phyloP scores from a whole-genome alignment of 1,284 basidiomycete genomes.

The Fomitopsis pinicola region DNA sequence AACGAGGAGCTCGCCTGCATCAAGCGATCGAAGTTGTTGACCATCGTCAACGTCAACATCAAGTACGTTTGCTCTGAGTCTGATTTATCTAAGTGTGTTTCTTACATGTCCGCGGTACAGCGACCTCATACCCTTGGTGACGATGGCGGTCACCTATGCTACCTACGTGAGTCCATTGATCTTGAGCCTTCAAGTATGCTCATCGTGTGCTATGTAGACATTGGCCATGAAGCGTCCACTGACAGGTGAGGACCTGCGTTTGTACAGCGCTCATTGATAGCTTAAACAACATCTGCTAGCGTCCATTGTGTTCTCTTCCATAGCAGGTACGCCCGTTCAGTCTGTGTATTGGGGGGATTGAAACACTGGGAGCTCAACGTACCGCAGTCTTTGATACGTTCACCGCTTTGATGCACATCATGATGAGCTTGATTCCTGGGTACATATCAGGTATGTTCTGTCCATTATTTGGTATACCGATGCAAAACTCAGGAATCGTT shows the following conservation, averaged over 20 bases:
- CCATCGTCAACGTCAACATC: slow-evolving; percentile 28
- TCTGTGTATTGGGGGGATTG: no score
- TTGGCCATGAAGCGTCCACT: slow-evolving; percentile 27
- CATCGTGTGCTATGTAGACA: slow-evolving; percentile 21
- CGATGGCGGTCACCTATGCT: slow-evolving; percentile 66
- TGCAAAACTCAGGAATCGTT: neutral
- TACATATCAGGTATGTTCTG: slow-evolving; percentile 20
- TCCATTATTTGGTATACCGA: no score
- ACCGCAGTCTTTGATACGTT: slow-evolving; percentile 30
- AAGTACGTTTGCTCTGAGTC: slow-evolving; percentile 25
- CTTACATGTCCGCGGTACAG: slow-evolving; percentile 26
- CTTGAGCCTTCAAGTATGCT: neutral
- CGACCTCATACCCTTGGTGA: slow-evolving; percentile 56
- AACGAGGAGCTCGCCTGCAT: slow-evolving; percentile 48
- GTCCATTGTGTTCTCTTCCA: slow-evolving; percentile 34
- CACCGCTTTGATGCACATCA: slow-evolving; percentile 21
- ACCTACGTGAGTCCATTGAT: slow-evolving; percentile 36
- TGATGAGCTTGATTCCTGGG: slow-evolving; percentile 24
- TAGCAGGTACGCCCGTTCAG: slow-evolving; percentile 24
- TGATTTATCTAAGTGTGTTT: neutral
- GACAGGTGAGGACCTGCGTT: slow-evolving; percentile 15
- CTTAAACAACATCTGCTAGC: slow-evolving; percentile 14
- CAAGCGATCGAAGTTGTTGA: slow-evolving; percentile 33
- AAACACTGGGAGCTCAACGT: neutral
- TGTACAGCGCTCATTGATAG: neutral